A percentile compares a stretch with the other conserved stretches of the same genome.
Conservation (phyloP, 345 rosid species). For the Eucalyptus leucophloia region DNA sequence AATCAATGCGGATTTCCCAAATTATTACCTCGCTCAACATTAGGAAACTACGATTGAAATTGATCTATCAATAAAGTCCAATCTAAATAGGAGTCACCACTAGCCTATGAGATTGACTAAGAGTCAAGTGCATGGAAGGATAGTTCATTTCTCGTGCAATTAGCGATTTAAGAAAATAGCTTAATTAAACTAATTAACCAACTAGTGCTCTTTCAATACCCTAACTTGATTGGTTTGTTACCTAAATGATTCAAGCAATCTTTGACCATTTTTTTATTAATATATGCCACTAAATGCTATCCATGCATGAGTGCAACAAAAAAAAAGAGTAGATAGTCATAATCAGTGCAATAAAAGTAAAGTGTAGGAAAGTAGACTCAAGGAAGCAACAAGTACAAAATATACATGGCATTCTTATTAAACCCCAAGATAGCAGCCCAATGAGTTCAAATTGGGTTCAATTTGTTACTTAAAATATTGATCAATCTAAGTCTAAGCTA, state of each 20-base stretch:
- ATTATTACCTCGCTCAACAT: neutral
- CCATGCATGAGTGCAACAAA: too few relatives aligned
- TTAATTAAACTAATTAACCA: neutral
- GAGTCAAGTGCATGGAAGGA: neutral
- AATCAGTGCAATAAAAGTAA: neutral
- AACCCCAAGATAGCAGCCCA: neutral
- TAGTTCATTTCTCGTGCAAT: neutral
- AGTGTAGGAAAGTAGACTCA: neutral
- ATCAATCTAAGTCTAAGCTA: neutral
- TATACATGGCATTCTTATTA: neutral
- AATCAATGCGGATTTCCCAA: neutral
- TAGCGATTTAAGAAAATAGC: too few relatives aligned
- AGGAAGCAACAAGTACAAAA: neutral
- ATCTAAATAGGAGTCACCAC: neutral
- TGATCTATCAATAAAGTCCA: neutral
- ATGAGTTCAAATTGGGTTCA: neutral
- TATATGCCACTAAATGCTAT: neutral
- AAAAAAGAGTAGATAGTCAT: neutral
- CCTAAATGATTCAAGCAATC: neutral
- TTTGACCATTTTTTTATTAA: neutral
- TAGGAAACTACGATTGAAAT: neutral
- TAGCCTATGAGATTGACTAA: neutral
- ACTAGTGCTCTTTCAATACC: neutral
- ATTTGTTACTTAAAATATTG: neutral
- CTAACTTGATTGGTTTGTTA: neutral